Percentiles rank a stretch among this genome's conserved stretches.
phyloP scores from a whole-genome alignment of 495 filamentous ascomycete genomes.

The Podospora pseudopauciseta region DNA sequence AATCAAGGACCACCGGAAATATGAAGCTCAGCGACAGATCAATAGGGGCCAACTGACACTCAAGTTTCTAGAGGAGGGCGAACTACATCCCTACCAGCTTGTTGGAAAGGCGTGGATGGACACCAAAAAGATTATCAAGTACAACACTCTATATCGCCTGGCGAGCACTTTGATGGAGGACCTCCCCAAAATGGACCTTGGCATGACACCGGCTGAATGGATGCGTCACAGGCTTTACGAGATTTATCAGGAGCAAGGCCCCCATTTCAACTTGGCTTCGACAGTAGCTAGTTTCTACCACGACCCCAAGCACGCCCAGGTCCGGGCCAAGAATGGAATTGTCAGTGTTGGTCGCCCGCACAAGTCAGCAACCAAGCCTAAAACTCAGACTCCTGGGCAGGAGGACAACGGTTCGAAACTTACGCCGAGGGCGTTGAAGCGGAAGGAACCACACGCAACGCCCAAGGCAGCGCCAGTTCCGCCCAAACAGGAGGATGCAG shows the following conservation, averaged over 20 bases:
- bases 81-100: slow-evolving; percentile 49
- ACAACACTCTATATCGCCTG: slow-evolving; percentile 48
- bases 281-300: slow-evolving; percentile 43
- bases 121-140: slow-evolving; percentile 37
- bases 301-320: slow-evolving; percentile 38
- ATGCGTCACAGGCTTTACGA: slow-evolving; percentile 47
- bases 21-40: slow-evolving; percentile 43
- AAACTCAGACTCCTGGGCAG: neutral
- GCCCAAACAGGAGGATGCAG: neutral
- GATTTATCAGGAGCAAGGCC: slow-evolving; percentile 32
- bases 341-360: slow-evolving; percentile 48
- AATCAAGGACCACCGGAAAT: slow-evolving; percentile 32
- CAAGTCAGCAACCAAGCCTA: slow-evolving; percentile 12
- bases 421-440: slow-evolving; percentile 17
- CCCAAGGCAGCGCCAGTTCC: slow-evolving; percentile 1
- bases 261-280: slow-evolving; percentile 41
- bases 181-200: slow-evolving; percentile 44
- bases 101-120: slow-evolving; percentile 41
- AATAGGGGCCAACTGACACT: slow-evolving; percentile 44
- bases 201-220: slow-evolving; percentile 46
- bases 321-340: slow-evolving; percentile 44
- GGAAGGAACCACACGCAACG: slow-evolving; percentile 26
- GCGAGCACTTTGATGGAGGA: slow-evolving; percentile 43
- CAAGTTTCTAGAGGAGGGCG: slow-evolving; percentile 39
- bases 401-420: neutral